Base-by-base conservation (phyloP, 495 filamentous ascomycete species). In the Jackrogersella multiformis region DNA sequence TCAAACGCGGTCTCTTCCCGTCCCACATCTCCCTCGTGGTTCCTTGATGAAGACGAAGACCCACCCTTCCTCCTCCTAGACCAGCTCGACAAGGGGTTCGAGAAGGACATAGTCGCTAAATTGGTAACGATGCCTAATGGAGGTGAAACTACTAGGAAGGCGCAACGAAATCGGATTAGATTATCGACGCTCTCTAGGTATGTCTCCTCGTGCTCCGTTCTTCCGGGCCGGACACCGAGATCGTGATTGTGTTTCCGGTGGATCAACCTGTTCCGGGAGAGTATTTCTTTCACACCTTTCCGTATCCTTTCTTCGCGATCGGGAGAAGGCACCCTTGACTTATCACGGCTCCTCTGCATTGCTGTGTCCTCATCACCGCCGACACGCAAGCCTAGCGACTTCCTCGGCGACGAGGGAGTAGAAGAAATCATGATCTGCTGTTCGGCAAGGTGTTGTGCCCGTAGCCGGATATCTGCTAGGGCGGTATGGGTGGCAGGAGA, bases 111-210 rank as follows among this genome's bases (percentile, higher is more conserved):
- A 2, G 86, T 91, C 16, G 84, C 78, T 12, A 90, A 76, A 54
- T 77, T 81, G 24, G 83, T 87, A 18, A 88, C 71, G 0, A 91
- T 80, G 1, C 89, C 86, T 21, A 93, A 80, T 2, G 94, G 81
- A 1, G 94, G 93, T 4, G 92, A 96, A 34, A 98, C 81, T 9
- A 97, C 79, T 0, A 98, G 80, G 76, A 95, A 97, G 13, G 86
- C 84, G 5, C 84, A 81, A 9, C 71, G 74, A 20, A 75, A 74
- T 20, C 26, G 32, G 24, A 53, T 59, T 12, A 72, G 54, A 24
- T 71, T 63, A 10, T 69, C 44, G 4, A 82, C 18, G 0, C 64
- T 56, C 12, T 61, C 69, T 8, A 78, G 52, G 15, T 52, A 72
- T 41, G 62, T 56, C 34, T 71, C 72, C 8, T 64, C 42, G 16